Base-by-base conservation (phyloP, 2,329 filamentous ascomycete species). In the Sordariomycetes sp. region DNA sequence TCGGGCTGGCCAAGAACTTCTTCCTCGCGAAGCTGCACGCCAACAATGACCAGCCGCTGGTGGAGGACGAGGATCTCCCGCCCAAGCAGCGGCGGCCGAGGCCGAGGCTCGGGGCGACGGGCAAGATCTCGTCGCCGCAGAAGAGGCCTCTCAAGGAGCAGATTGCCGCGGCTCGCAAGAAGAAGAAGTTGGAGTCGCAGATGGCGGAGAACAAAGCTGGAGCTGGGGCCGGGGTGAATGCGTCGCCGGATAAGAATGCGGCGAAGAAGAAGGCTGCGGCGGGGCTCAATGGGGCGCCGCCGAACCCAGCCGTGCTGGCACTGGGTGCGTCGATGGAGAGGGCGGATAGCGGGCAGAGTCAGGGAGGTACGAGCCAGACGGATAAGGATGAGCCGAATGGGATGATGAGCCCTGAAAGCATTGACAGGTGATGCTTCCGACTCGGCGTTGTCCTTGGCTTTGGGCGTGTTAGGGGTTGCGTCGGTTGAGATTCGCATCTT, bases 41-140 rank as follows among this genome's bases (percentile, higher is more conserved):
- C 58, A 94, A 91, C 68, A 81, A 82, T 67, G 71, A 92, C 65
- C 82, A 90, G 68, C 84, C 90, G 51, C 78, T 99, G 62, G 76
- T 95, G 56, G 94, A 99, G 74, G 94, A 99, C 71, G 89, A 97
- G 66, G 92, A 99, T 63, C 75, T 99, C 25, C 94, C 95, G 17
- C 82, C 86, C 57, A 99, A 99, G 72, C 94, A 99, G 72, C 80
- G 90, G 74, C 86, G 74, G 72, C 89, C 74, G 25, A 76, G 80
- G n/a, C 80, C 82, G n/a, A 76, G 80, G 35, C 77, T 82, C 25
- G 79, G 80, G 36, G 80, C 82, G 22, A 91, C 86, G 22, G 89
- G 89, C 65, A 95, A 95, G 76, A 95, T 95, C 62, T 86, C 87
- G 12, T 87, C 85, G 56, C 89, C 89, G 35, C 84, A 90, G 64